Evolutionary conservation across 2,329 filamentous ascomycete genomes (phyloP).

Genomic region (Trichothecium sympodiale): DNA sequence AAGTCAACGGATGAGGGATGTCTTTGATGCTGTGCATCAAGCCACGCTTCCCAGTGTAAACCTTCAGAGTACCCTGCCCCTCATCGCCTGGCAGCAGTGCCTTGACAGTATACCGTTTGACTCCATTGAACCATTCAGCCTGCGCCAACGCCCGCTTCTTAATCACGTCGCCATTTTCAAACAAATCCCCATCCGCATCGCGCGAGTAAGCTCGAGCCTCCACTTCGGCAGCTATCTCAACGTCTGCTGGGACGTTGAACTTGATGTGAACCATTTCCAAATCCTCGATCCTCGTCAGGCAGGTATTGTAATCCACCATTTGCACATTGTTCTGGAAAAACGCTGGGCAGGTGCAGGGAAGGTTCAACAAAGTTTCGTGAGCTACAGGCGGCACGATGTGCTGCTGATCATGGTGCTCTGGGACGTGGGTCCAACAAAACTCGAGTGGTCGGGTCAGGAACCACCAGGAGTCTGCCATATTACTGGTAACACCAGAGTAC

Average conservation of each 20-base stretch:
- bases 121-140: slow-evolving; percentile 77
- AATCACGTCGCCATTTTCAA: slow-evolving; percentile 80
- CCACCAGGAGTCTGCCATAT: slow-evolving; percentile 77
- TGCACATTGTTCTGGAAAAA: slow-evolving; percentile 77
- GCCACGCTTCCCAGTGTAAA: slow-evolving; percentile 89
- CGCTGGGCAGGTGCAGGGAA: slow-evolving; percentile 76
- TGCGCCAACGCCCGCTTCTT: slow-evolving; percentile 83
- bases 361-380: slow-evolving; percentile 72
- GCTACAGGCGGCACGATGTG: slow-evolving; percentile 84
- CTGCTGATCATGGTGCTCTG: slow-evolving; percentile 77
- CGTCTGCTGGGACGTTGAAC: slow-evolving; percentile 75
- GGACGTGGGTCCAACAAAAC: slow-evolving; percentile 92
- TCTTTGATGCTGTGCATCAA: slow-evolving; percentile 97
- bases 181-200: slow-evolving; percentile 82
- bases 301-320: slow-evolving; percentile 85
- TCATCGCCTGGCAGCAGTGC: slow-evolving; percentile 86
- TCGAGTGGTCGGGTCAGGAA: slow-evolving; percentile 85
- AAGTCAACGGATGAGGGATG: slow-evolving; percentile 83
- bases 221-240: slow-evolving; percentile 87
- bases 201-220: slow-evolving; percentile 71
- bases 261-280: slow-evolving; percentile 89
- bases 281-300: slow-evolving; percentile 73
- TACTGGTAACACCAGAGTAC: slow-evolving; percentile 63
- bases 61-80: slow-evolving; percentile 73
- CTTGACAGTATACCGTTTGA: slow-evolving; percentile 90